phyloP scores from a whole-genome alignment of 2,329 filamentous ascomycete species.

The Ceratocystis albifundus region DNA sequence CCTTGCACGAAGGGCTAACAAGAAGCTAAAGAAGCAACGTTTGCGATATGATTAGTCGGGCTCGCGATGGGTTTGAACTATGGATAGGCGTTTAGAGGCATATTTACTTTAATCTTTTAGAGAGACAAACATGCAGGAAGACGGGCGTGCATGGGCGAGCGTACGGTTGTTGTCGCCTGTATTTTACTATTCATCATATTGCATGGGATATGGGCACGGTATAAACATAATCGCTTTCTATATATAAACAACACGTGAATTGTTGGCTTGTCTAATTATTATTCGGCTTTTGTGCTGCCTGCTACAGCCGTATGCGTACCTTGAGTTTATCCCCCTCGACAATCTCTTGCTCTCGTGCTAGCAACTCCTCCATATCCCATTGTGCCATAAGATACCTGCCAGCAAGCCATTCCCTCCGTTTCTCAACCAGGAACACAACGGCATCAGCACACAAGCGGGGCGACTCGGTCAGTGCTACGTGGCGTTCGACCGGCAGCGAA shows the following conservation, averaged over 20 bases:
- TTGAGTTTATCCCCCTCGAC: slow-evolving; percentile 28
- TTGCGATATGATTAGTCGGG: background rate
- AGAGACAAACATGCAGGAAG: background rate
- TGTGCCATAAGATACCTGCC: slow-evolving; percentile 36
- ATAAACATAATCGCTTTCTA: background rate
- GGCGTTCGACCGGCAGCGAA: slow-evolving; percentile 8
- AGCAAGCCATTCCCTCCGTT: slow-evolving; percentile 36
- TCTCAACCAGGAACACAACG: slow-evolving; percentile 34
- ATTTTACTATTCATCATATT: background rate
- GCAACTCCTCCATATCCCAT: slow-evolving; percentile 39
- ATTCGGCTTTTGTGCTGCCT: too few species aligned
- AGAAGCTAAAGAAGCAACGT: slow-evolving; percentile 8
- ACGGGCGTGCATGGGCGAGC: background rate
- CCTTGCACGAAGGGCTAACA: slow-evolving; percentile 7
- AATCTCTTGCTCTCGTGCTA: slow-evolving; percentile 34
- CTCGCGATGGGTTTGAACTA: background rate
- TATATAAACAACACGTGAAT: background rate
- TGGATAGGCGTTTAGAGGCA: background rate
- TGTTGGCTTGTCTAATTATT: too few species aligned
- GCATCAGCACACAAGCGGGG: slow-evolving; percentile 35
- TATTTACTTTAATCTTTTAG: background rate
- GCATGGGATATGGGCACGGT: background rate
- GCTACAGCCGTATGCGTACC: slow-evolving; percentile 19
- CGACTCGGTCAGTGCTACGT: slow-evolving; percentile 29
- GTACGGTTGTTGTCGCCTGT: background rate